Evolutionary conservation across 2,329 filamentous ascomycete genomes (phyloP).

Genomic region (Clonostachys rhizophaga): DNA sequence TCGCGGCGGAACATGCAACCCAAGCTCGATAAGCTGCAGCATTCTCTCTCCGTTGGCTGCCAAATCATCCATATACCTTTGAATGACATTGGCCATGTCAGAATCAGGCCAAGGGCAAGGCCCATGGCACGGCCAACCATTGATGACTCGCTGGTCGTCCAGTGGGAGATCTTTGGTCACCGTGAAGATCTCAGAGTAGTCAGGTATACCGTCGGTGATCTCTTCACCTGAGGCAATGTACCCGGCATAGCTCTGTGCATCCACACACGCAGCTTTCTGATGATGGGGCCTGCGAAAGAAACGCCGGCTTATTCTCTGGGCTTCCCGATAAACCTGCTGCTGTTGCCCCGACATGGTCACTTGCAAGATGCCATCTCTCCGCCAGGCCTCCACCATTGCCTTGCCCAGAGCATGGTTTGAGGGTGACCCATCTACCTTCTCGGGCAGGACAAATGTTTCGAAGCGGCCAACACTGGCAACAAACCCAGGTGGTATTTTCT

Average conservation of each 20-base stretch:
- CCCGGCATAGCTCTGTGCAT: conserved; percentile 38
- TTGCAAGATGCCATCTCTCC: conserved; percentile 1
- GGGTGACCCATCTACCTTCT: conserved; percentile 21
- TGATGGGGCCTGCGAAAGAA: neutral
- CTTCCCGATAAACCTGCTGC: too few species aligned
- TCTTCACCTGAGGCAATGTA: conserved; percentile 46
- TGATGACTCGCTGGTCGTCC: conserved; percentile 28
- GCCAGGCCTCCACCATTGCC: conserved; percentile 31
- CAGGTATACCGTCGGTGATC: conserved; percentile 40
- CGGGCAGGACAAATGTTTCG: conserved; percentile 33
- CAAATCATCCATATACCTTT: too few species aligned
- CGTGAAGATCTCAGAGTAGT: conserved; percentile 48
- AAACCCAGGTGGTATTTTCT: too few species aligned
- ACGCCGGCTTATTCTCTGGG: too few species aligned
- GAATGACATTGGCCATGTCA: too few species aligned
- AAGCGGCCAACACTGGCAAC: too few species aligned
- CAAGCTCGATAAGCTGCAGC: too few species aligned
- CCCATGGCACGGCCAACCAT: conserved; percentile 43
- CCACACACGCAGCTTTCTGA: conserved; percentile 35
- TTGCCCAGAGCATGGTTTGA: conserved; percentile 28
- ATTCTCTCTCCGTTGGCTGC: too few species aligned
- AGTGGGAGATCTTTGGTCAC: conserved; percentile 39
- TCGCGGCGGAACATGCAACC: too few species aligned
- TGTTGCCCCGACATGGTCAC: too few species aligned
- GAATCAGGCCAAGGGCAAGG: too few species aligned